Evolutionary conservation across 441 rosid genomes (phyloP).

Genomic region (Rhodomyrtus psidioides): DNA sequence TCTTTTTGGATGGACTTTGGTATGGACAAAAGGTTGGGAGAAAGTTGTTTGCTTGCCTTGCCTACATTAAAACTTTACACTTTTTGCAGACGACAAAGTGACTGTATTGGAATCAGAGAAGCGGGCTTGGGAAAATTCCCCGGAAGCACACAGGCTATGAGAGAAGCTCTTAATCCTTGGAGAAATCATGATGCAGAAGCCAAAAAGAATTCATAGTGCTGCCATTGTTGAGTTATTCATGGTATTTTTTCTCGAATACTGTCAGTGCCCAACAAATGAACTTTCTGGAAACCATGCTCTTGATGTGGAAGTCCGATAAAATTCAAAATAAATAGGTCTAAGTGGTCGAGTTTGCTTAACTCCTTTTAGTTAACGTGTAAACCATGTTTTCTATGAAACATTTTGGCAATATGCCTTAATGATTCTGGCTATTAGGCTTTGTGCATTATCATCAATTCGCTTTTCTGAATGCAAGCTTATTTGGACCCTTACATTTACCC

Average conservation of each 20-base stretch:
- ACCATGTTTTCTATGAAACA: neutral
- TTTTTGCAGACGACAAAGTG: slow-evolving; percentile 68
- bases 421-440: neutral
- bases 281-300: neutral
- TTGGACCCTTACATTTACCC: no score
- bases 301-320: neutral
- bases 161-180: slow-evolving; percentile 92
- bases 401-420: neutral
- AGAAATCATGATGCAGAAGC: slow-evolving; percentile 47
- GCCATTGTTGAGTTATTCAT: neutral
- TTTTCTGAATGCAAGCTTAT: neutral
- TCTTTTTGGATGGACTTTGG: neutral
- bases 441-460: neutral
- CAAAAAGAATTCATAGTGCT: slow-evolving; percentile 24
- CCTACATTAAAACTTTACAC: neutral
- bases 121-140: slow-evolving; percentile 71
- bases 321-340: no score
- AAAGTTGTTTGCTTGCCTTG: neutral
- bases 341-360: no score
- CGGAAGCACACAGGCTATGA: slow-evolving; percentile 69
- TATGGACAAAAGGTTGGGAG: neutral
- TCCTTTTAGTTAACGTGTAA: no score
- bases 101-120: slow-evolving; percentile 81
- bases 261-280: neutral
- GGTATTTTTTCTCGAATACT: neutral